Base-by-base conservation (phyloP, 148 eudicot species). In the Spergularia bocconei region DNA sequence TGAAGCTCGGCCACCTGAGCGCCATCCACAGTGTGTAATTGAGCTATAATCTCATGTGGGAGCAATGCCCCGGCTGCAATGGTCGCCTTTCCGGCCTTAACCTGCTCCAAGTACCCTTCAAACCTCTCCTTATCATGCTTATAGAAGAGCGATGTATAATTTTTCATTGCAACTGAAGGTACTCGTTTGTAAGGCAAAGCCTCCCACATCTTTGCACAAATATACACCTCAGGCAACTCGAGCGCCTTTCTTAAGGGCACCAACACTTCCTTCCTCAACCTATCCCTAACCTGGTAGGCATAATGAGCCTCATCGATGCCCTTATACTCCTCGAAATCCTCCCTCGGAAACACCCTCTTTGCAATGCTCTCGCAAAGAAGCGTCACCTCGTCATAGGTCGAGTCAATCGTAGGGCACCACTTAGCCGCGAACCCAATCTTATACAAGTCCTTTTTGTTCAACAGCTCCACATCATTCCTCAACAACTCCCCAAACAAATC, bases 51-150 rank as follows among this genome's bases (percentile, higher is more conserved):
- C 74, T 82, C 83, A 11, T 86, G 89, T 11, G 89, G 89, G 41
- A 88, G 83, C 77, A 88, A 80, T 7, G 87, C 85, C 0, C 91
- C 91, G 0, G 86, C 91, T 14, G 89, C 80, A 33, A 88, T 88
- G 0, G 73, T 88, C 0, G 84, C 81, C 53, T 88, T 78, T 3
- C 89, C 89, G 0, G 39, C 41, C 75, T 79, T 84, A 25, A 85
- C 91, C 8, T 84, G 50, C 70, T 78, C 84, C 21, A 88, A 57
- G 51, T 78, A 80, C 69, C 61, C 77, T 39, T 57, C 65, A 38
- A 88, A 86, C 59, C 87, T 54, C 16, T 77, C 80, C 1, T 54
- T 33, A 57, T 86, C 87, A 13, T 74, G 84, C 51, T 86, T 60
- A 11, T 56, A 13, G 41, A 84, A 86, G 13, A 66, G 12, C 0